These are phyloP conservation scores for Pyrenophora graminea DNA, from an alignment of 2,329 filamentous ascomycete species.

Conservation along the genomic window DNA sequence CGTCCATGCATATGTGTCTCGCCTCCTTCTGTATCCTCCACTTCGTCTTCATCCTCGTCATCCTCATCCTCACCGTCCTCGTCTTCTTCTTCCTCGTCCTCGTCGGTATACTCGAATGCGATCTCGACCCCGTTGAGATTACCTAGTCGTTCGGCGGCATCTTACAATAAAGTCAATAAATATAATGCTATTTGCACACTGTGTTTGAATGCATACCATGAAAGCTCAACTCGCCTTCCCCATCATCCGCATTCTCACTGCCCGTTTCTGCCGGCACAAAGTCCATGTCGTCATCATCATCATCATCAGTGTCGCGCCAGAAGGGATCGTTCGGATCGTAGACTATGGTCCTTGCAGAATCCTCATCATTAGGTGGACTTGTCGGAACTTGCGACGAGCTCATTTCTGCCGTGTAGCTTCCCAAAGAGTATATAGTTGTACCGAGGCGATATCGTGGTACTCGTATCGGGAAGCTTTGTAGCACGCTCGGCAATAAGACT, in stretches of 20 bases:
- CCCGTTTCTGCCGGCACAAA: constrained; percentile 52
- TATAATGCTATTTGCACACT: not conserved
- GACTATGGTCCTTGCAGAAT: constrained; percentile 30
- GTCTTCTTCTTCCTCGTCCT: constrained; percentile 43
- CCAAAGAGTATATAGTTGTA: constrained; percentile 2
- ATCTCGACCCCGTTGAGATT: constrained; percentile 50
- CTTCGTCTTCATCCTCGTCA: constrained; percentile 33
- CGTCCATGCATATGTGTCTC: constrained; percentile 26
- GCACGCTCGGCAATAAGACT: constrained; percentile 11
- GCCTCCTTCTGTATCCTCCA: constrained; percentile 28
- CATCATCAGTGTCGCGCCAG: constrained; percentile 40
- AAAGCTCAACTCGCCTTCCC: constrained; percentile 42
- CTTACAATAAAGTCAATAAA: constrained; percentile 23
- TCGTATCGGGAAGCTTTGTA: constrained; percentile 11
- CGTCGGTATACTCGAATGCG: constrained; percentile 47
- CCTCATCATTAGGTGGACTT: constrained; percentile 31
- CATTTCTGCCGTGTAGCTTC: constrained; percentile 23
- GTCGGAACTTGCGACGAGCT: constrained; percentile 30
- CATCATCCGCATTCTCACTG: constrained; percentile 47
- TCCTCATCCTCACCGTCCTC: constrained; percentile 16
- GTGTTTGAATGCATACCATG: constrained; percentile 31
- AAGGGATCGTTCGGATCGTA: constrained; percentile 43
- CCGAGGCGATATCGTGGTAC: constrained; percentile 12
- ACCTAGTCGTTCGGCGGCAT: constrained; percentile 49
- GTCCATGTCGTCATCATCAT: constrained; percentile 55